These are phyloP conservation scores for Erythrophleum fordii DNA, from an alignment of 306 rosid genomes.

Conservation along the genomic window DNA sequence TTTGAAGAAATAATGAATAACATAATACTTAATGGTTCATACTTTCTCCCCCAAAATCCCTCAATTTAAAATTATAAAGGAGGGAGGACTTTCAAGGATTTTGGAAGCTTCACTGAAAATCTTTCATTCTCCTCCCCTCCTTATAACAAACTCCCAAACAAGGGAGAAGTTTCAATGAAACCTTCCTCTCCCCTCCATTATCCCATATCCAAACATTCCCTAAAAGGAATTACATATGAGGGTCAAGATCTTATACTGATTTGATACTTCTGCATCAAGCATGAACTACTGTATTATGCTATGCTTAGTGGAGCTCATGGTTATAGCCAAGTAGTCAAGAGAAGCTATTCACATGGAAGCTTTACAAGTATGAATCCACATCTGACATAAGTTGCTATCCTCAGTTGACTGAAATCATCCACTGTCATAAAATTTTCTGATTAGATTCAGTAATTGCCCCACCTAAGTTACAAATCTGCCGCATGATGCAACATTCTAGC, in stretches of 20 bases:
- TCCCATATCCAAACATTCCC: background rate
- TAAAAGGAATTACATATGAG: background rate
- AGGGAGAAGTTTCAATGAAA: background rate
- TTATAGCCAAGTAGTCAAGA: background rate
- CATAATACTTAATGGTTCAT: background rate
- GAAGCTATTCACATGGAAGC: background rate
- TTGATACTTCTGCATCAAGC: background rate
- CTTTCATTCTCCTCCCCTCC: background rate
- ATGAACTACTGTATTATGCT: background rate
- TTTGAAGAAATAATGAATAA: background rate
- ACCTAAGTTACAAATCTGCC: background rate
- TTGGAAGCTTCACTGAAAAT: background rate
- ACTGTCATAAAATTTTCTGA: background rate
- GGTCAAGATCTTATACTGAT: background rate
- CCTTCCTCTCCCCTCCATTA: background rate
- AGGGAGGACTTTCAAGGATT: background rate
- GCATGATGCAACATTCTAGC: background rate
- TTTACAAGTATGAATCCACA: background rate
- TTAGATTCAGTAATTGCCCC: background rate
- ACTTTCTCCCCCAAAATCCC: background rate
- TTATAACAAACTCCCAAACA: background rate
- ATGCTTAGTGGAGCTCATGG: background rate
- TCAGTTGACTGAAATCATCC: background rate
- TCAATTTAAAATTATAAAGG: background rate
- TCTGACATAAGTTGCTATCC: background rate